Evolutionary conservation across 208 protist species (phyloP), one percentile per base, ranked within the genome.

Genomic region (Leptomonas pyrrhocoris): DNA sequence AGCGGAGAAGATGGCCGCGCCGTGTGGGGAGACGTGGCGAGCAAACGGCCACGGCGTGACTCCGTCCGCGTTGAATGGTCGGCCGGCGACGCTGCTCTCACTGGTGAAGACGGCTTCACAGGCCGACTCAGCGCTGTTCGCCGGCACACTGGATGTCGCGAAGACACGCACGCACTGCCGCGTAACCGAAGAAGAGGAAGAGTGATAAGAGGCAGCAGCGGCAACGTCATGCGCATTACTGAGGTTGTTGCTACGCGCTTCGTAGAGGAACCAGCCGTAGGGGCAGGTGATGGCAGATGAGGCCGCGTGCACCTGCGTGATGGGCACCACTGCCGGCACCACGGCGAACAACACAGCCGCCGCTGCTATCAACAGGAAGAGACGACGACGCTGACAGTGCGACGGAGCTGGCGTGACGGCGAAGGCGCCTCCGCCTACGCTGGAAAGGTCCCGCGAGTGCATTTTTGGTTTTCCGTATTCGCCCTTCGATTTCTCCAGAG

Each of bases 11-110:
- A 76, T 30, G 21, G 54, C 71, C 7, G 27, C 55, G 36, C 71
- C 71, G 38, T 76, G 63, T 23, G 55, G 56, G 27, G 25, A 19
- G n/a, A 63, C 71, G 55, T 66, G 30, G 30, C 16, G 43, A 38
- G 62, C 38, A 46, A 61, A 76, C 34, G 71, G 71, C 71, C 71
- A 70, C 27, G 55, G 71, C 36, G 71, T 76, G 16, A 70, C 46
- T 7, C 71, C 71, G 51, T 76, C 61, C n/a, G 36, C 56, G 55
- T 46, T 56, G 34, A 57, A 23, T 5, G 55, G 54, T 13, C 12
- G 55, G 36, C 21, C 18, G 0, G 55, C 36, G 34, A 28, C 15
- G 13, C 8, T 54, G 30, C 23, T 28, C 13, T 18, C 16, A 6
- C 1, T 31, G 23, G 25, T 36, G 28, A 74, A 49, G 38, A 74